These are phyloP conservation scores for Backusella psychrophila DNA, from an alignment of 192 early-diverging fungal genomes.

Conservation along the genomic window DNA sequence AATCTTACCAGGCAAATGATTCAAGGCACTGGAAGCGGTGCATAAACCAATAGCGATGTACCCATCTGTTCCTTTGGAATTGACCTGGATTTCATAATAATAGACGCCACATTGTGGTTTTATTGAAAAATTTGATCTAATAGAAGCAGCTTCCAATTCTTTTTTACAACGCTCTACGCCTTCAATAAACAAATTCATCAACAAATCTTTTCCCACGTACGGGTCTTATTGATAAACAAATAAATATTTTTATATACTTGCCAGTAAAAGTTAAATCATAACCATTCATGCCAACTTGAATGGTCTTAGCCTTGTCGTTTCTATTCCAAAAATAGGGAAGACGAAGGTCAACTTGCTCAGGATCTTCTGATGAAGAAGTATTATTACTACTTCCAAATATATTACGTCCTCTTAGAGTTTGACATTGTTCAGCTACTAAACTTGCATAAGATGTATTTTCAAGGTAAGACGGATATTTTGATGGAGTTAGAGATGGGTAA, in stretches of 20 bases:
- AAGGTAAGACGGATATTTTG: conserved; percentile 30
- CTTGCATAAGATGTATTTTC: conserved; percentile 28
- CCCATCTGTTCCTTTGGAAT: conserved; percentile 86
- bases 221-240: conserved; percentile 6
- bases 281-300: conserved; percentile 44
- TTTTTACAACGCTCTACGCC: conserved; percentile 58
- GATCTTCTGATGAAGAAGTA: not conserved
- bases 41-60: conserved; percentile 93
- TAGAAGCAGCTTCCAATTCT: conserved; percentile 78
- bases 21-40: conserved; percentile 44
- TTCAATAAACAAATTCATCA: conserved; percentile 13
- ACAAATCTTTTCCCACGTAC: conserved; percentile 19
- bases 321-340: conserved; percentile 61
- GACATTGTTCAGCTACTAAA: conserved; percentile 22
- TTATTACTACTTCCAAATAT: not conserved
- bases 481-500: conserved; percentile 5
- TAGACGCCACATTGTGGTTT: conserved; percentile 85
- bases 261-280: conserved; percentile 54
- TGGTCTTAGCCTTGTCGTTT: conserved; percentile 52
- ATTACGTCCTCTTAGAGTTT: conserved; percentile 2
- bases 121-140: conserved; percentile 79
- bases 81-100: conserved; percentile 88
- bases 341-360: conserved; percentile 24
- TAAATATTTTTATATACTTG: conserved; percentile 22
- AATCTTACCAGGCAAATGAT: conserved; percentile 77